These are phyloP conservation scores for Fraxinus nigra DNA, from an alignment of 305 asterid species.

Conservation along the genomic window DNA sequence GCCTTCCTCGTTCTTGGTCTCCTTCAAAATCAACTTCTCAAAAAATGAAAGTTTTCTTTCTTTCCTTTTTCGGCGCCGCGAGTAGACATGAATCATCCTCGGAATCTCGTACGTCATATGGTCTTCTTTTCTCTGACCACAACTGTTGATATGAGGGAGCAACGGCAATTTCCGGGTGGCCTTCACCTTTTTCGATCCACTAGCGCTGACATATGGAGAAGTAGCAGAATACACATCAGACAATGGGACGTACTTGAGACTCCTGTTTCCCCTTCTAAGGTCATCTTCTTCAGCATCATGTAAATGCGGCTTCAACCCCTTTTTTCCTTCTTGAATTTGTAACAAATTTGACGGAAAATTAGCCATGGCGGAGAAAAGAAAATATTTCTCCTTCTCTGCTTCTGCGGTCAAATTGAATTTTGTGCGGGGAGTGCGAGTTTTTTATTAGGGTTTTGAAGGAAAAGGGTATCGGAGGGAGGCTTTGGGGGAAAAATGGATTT, in stretches of 20 bases:
- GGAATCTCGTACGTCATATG: conserved; percentile 15
- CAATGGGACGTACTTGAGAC: conserved; percentile 66
- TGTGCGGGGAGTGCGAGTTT: conserved; percentile 9
- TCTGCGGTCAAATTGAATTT: not conserved
- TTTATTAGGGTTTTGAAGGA: conserved; percentile 46
- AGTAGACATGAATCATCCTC: conserved; percentile 44
- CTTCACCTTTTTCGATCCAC: conserved; percentile 77
- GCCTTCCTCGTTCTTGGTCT: conserved; percentile 20
- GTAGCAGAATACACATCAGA: conserved; percentile 94
- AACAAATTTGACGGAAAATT: conserved; percentile 32
- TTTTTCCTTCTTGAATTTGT: conserved; percentile 24
- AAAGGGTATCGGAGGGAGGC: conserved; percentile 1
- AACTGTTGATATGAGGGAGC: conserved; percentile 24
- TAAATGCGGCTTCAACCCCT: conserved; percentile 31
- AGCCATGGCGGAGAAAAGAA: conserved; percentile 23
- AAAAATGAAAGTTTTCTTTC: conserved; percentile 28
- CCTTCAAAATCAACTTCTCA: conserved; percentile 19
- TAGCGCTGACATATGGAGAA: conserved; percentile 58
- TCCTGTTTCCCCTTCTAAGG: conserved; percentile 40
- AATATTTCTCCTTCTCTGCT: conserved; percentile 21
- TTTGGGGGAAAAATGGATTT: conserved; percentile 29
- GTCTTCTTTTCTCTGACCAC: conserved; percentile 30
- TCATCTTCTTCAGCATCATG: conserved; percentile 52
- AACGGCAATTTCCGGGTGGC: conserved; percentile 47
- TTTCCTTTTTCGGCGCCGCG: conserved; percentile 55